Conservation (phyloP, 164 flowering plant species). For the Akebia trifoliata region DNA sequence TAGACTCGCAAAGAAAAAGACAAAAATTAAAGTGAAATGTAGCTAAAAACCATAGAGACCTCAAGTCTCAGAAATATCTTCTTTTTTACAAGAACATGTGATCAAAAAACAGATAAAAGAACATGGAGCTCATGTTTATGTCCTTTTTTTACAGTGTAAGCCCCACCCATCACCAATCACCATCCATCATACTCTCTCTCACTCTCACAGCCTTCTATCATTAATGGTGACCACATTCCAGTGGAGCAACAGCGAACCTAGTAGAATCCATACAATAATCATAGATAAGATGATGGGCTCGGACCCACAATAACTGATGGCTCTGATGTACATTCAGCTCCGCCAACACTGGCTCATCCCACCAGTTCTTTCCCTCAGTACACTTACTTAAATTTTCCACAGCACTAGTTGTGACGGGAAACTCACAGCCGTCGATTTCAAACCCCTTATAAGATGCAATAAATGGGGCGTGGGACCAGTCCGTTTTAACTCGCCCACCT, state of each 20-base stretch:
- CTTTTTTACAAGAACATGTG: not conserved
- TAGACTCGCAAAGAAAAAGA: too few species aligned
- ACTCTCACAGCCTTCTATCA: not conserved
- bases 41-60: not conserved
- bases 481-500: slow-evolving; percentile 85
- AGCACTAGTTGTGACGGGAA: slow-evolving; percentile 27
- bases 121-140: slow-evolving; percentile 30
- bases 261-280: slow-evolving; percentile 74
- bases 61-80: not conserved
- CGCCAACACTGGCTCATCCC: slow-evolving; percentile 75
- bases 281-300: slow-evolving; percentile 74
- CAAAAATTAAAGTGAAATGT: too few species aligned
- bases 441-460: slow-evolving; percentile 70
- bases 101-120: not conserved
- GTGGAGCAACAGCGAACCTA: slow-evolving; percentile 63
- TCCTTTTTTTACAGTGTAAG: slow-evolving; percentile 6
- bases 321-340: slow-evolving; percentile 80
- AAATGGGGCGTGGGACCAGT: slow-evolving; percentile 91
- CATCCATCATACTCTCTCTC: not conserved
- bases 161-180: not conserved
- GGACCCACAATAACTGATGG: slow-evolving; percentile 90
- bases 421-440: slow-evolving; percentile 68
- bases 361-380: slow-evolving; percentile 49
- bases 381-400: slow-evolving; percentile 26
- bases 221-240: slow-evolving; percentile 62